Base-by-base conservation (phyloP, 371 early-diverging fungal species). In the Mortierella sp. region DNA sequence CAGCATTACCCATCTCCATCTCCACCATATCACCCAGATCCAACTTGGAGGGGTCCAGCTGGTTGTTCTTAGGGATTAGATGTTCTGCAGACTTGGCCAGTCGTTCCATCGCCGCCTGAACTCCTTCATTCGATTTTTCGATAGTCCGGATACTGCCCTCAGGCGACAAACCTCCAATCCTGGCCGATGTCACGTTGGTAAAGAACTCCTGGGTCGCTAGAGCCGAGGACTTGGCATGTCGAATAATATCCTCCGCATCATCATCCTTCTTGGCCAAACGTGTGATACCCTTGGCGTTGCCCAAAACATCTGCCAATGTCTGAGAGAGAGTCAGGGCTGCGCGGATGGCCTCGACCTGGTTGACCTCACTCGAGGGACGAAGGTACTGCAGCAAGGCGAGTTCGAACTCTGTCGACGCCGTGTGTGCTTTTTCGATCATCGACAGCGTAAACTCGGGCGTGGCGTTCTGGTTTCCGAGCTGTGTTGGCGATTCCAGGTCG, bases 1-100 rank as follows among this genome's bases (percentile, higher is more conserved):
- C 97, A 3, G 98, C 99, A 50, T 93, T 92, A 50, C 92, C 89
- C 99, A 99, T 98, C 88, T 97, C 97, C 76, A 93, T 90, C 83
- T 98, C 99, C 50, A 99, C 98, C 69, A 96, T 88, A 81, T 97
- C 96, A 13, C 95, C 96, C 28, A 99, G 88, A 86, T 98, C 98
- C 67, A 89, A 81, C 57, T 74, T 87, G 16, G 90, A 87, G 24
- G 91, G 90, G 51, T 94, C 95, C 76, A 81, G 13, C 40, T 81
- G 86, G 50, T 34, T 85, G 81, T 72, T 81, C 64, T 93, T 91
- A 61, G 93, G 88, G 14, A 95, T 93, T 55, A 96, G 88, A 21
- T 90, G 90, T 78, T 96, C 96, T 0, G 94, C 93, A 77, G 96
- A 90, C 73, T 92, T 91, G 28, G 95, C 93, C 34, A 99, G 88